A percentile compares a stretch with the other conserved stretches of the same genome.
phyloP scores from a whole-genome alignment of 2,329 filamentous ascomycete genomes.

The Domatiomyces globalis region DNA sequence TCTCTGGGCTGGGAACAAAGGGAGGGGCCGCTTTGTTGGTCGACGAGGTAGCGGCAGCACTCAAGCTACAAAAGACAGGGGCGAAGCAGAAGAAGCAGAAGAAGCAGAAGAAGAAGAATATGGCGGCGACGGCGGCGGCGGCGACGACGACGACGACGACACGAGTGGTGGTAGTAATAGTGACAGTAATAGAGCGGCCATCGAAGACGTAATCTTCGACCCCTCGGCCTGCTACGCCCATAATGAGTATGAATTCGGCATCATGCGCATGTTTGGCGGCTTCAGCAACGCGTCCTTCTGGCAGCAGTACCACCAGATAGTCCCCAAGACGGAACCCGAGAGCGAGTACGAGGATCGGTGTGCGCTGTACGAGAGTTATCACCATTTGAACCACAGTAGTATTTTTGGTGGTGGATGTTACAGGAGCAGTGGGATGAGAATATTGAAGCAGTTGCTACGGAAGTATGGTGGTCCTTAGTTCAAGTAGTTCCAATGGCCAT shows the following conservation, averaged over 20 bases:
- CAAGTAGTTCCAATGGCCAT: no score
- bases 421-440: conserved; percentile 57
- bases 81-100: no score
- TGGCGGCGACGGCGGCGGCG: no score
- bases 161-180: no score
- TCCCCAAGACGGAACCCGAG: conserved; percentile 65
- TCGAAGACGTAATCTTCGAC: conserved; percentile 70
- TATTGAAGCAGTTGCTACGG: conserved; percentile 58
- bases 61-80: no score
- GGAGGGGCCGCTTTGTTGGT: conserved; percentile 47
- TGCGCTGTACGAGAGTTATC: conserved; percentile 73
- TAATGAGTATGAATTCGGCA: conserved; percentile 78
- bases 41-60: conserved; percentile 7
- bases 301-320: conserved; percentile 59
- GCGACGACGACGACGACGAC: no score
- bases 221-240: conserved; percentile 71
- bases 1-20: conserved; percentile 81
- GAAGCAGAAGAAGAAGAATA: conserved; percentile 11
- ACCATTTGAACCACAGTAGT: conserved; percentile 77
- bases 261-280: conserved; percentile 94
- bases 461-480: conserved; percentile 46
- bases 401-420: conserved; percentile 67
- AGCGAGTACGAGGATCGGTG: conserved; percentile 78
- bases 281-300: conserved; percentile 54
- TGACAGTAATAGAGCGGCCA: conserved; percentile 32